Base-by-base conservation (phyloP, 495 filamentous ascomycete species). In the Copromyces sp. region DNA sequence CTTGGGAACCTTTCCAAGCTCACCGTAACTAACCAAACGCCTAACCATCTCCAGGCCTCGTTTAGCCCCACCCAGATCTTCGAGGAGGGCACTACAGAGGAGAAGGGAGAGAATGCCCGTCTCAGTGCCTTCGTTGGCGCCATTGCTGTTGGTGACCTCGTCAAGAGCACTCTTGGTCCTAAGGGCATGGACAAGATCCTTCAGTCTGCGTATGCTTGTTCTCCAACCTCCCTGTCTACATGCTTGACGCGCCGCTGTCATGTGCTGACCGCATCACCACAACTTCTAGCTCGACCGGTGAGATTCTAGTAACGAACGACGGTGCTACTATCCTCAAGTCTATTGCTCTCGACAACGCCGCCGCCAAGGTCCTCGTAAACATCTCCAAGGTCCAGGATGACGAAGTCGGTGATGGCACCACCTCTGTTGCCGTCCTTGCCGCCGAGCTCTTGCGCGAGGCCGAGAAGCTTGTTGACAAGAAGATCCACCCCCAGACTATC, bases 131-230 rank as follows among this genome's bases (percentile, higher is more conserved):
- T 98, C 76, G 95, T 98, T 68, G 95, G 95, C 79, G 95, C 96
- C 77, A 98, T 99, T 79, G 95, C 95, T 39, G 95, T 99, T 45
- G 95, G 95, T 61, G 96, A 98, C 80, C 81, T 97, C 77, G 95
- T 99, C 35, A 99, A 99, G 88, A 95, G 92, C 80, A 99, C 95
- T 9, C 85, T 99, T 16, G 95, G 95, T 14, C 96, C 95, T 2
- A 98, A 98, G 85, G 95, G 95, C 77, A 98, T 98, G 96, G 96
- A 99, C 85, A 98, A 99, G 86, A 99, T 99, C 82, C 84, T 98
- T 81, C 95, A 98, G 81, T 98, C 94, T 83, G 96, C 94, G 92
- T 97, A 88, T 53, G 89, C 86, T 73, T 35, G 68, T 37, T 29
- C 59, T 44, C 53, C 68, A 17, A 39, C 11, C 40, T 44, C 9